Evolutionary conservation across 441 rosid species (phyloP).

Genomic region (Gossypium schwendimanii): DNA sequence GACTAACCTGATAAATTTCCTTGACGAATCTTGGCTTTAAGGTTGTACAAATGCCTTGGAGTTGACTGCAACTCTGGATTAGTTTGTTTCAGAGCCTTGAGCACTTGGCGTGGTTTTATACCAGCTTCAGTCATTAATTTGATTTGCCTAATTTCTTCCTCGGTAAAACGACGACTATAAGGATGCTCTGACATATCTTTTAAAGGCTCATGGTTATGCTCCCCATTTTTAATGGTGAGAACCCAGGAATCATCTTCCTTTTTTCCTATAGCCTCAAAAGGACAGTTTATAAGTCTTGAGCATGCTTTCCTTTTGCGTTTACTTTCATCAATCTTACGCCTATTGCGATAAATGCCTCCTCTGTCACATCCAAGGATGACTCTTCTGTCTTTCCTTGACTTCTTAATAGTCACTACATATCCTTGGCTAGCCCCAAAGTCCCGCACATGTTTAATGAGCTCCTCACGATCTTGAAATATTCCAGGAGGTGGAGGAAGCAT

Average conservation of each 20-base stretch:
- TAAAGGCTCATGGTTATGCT: slow-evolving; percentile 56
- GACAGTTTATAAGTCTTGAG: slow-evolving; percentile 58
- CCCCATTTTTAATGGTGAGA: slow-evolving; percentile 43
- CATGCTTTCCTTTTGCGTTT: slow-evolving; percentile 50
- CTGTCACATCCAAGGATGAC: slow-evolving; percentile 66
- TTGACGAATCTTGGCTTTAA: slow-evolving; percentile 62
- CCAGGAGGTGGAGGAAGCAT: slow-evolving; percentile 59
- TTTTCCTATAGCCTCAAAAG: slow-evolving; percentile 56
- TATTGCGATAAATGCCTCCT: slow-evolving; percentile 57
- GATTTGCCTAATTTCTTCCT: slow-evolving; percentile 51
- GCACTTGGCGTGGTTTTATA: slow-evolving; percentile 55
- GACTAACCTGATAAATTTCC: slow-evolving; percentile 43
- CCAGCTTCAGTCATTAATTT: slow-evolving; percentile 61
- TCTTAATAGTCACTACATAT: slow-evolving; percentile 58
- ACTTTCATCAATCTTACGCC: slow-evolving; percentile 45
- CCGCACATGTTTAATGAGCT: slow-evolving; percentile 47
- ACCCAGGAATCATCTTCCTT: slow-evolving; percentile 58
- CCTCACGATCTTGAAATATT: slow-evolving; percentile 48
- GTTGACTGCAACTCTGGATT: slow-evolving; percentile 54
- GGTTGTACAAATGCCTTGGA: slow-evolving; percentile 58
- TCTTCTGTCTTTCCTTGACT: slow-evolving; percentile 51
- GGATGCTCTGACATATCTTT: slow-evolving; percentile 60
- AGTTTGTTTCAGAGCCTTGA: slow-evolving; percentile 48
- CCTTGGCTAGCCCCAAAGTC: slow-evolving; percentile 52
- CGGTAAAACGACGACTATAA: slow-evolving; percentile 49